Base-by-base conservation (phyloP, 108 stramenopile genomes). In the Cyclotella choctawhatcheeana region DNA sequence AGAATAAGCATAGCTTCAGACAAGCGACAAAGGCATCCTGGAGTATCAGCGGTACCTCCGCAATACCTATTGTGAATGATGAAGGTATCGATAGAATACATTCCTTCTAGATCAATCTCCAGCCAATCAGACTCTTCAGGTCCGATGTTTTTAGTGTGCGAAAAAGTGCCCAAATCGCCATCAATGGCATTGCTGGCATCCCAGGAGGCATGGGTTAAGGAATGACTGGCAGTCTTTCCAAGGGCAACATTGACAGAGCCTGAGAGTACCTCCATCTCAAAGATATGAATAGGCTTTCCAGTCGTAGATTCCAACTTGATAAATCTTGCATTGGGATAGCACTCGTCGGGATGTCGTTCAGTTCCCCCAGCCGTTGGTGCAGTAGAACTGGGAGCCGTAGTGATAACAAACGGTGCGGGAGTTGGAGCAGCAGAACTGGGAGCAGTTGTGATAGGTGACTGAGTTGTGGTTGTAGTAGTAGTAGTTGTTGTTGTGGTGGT, bases 301-400 rank as follows among this genome's bases (percentile, higher is more conserved):
- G 37, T 40, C 8, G 37, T 40, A 40, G 8, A 10, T 40, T 10
- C 8, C 12, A 40, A 40, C 37, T 40, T 40, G 37, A 40, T 12
- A 40, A 40, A 40, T 40, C 37, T 40, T 40, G 37, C 37, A 40
- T 40, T 40, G 37, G 37, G 37, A n/a, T 51, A 51, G 50, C 50
- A 51, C 5, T 51, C 17, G 5, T 51, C 50, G 18, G 50, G 50
- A 51, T 5, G 8, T n/a, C 20, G 17, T 7, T n/a, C 50, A n/a
- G 50, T 21, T 51, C 5, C 20, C 5, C 5, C 50, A 10, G 37
- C 6, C 5, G 50, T 51, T 51, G 50, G 50, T 13, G 50, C 21
- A 22, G 50, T 51, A 6, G 50, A 5, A 51, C 50, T 51, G 6
- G 37, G 12, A 5, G 21, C 17, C 17, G 50, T 51, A 5, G 50